Conservation (phyloP, 2,329 filamentous ascomycete species). For the Pestalotiopsis sp. region DNA sequence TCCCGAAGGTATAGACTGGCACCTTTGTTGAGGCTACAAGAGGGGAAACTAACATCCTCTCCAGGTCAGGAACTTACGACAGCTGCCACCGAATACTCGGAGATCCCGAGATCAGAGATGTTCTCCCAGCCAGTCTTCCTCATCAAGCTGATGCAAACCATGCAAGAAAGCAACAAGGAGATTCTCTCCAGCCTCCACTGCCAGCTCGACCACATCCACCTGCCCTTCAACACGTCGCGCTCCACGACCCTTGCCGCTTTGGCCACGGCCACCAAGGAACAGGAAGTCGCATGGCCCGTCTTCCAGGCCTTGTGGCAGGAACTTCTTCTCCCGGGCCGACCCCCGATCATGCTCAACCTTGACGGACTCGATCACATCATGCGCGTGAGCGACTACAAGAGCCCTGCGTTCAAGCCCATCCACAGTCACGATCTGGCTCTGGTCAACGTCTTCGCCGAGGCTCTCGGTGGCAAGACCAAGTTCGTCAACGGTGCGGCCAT, state of each 20-base stretch:
- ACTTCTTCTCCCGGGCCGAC: constrained; percentile 56
- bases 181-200: constrained; percentile 60
- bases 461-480: constrained; percentile 61
- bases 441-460: constrained; percentile 73
- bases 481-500: constrained; percentile 78
- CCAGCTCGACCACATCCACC: constrained; percentile 53
- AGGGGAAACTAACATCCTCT: neutral
- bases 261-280: constrained; percentile 70
- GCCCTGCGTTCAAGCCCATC: constrained; percentile 69
- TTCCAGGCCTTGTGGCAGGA: constrained; percentile 84
- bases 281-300: constrained; percentile 77
- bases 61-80: constrained; percentile 80
- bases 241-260: constrained; percentile 68
- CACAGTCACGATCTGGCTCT: constrained; percentile 86
- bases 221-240: constrained; percentile 61
- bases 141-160: constrained; percentile 72
- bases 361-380: constrained; percentile 85
- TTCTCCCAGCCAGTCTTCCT: constrained; percentile 83
- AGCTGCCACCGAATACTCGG: constrained; percentile 79
- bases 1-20: constrained; percentile 73
- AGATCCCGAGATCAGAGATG: constrained; percentile 61
- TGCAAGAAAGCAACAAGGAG: constrained; percentile 70
- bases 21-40: neutral
- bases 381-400: constrained; percentile 75
- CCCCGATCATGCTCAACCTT: constrained; percentile 69